Percentiles rank a stretch among this genome's conserved stretches.
phyloP scores from a whole-genome alignment of 306 rosid genomes.

The Vigna reflexopilosa region DNA sequence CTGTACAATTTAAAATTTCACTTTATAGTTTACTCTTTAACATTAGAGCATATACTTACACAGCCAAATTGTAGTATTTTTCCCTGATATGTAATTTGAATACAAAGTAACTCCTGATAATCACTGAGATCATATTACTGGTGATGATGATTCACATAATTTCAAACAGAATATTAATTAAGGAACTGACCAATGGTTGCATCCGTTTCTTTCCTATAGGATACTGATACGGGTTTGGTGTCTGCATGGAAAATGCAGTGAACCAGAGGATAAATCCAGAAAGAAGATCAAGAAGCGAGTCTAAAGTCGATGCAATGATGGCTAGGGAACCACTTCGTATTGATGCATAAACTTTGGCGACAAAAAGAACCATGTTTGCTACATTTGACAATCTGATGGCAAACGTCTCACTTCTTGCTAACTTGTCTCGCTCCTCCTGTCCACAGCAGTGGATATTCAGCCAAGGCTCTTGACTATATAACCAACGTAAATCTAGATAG shows the following conservation, averaged over 20 bases:
- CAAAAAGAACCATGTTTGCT: conserved; percentile 93
- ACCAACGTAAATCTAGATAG: conserved; percentile 24
- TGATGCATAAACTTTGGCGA: conserved; percentile 92
- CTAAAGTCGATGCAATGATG: conserved; percentile 96
- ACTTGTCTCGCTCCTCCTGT: conserved; percentile 87
- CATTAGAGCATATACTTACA: background rate
- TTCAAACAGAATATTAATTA: background rate
- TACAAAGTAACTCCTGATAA: conserved; percentile 13
- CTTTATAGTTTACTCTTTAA: background rate
- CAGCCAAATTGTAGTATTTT: background rate
- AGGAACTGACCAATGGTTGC: conserved; percentile 90
- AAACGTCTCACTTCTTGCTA: conserved; percentile 88
- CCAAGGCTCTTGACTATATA: conserved; percentile 30
- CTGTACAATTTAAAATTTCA: conserved; percentile 52
- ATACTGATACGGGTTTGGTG: conserved; percentile 94
- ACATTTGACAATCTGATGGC: conserved; percentile 91
- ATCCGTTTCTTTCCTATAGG: conserved; percentile 97
- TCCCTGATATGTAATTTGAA: conserved; percentile 1
- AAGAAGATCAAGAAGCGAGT: conserved; percentile 96
- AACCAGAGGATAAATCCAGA: conserved; percentile 98
- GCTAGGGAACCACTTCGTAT: conserved; percentile 94
- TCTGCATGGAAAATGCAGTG: conserved; percentile 99
- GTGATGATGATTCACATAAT: conserved; percentile 2
- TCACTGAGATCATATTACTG: background rate
- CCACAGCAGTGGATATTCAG: conserved; percentile 40